Base-by-base conservation (phyloP, 225 moss, liverwort and hornwort genomes). In the Lunularia cruciata region DNA sequence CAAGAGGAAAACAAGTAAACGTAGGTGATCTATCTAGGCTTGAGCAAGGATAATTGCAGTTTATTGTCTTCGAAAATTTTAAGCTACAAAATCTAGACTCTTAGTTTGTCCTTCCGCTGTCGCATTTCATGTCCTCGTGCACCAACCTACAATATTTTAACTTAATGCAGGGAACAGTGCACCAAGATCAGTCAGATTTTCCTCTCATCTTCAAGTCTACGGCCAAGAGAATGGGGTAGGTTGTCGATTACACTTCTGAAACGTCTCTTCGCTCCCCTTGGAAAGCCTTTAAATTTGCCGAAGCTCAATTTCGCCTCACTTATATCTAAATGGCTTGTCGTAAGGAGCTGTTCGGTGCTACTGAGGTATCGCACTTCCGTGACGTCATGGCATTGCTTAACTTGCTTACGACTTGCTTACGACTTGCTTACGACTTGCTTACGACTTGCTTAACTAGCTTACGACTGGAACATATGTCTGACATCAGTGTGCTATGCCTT, bases 181-280 rank as follows among this genome's bases (percentile, higher is more conserved):
- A 82, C 69, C 75, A 78, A 60, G 57, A 82, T 40, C 78, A 78
- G 32, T 82, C 82, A 12, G 82, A 82, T 58, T 82, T 82, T 32
- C 82, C 82, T n/a, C 57, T 82, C 36, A 61, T 82, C 37, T 78
- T 82, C n/a, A 82, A 58, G 27, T 38, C 47, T 7, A 3, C 63
- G 9, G 55, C 82, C 52, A 82, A 62, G 18, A 67, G 14, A 15
- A 55, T 74, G 66, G 77, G 77, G 81, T 81, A 54, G n/a, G 63
- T 30, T 30, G 34, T 34, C 35, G 6, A 32, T 27, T 16, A 12
- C 32, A 63, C 53, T 56, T 37, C 16, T n/a, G 30, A 2, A 15
- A 31, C 4, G 2, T 20, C 36, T 25, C 18, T 8, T 47, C 40
- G 43, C 14, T 0, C 26, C 39, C 30, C 35, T 38, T 2, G 2